Conservation (phyloP, 352 stramenopile genomes). For the Pythium phragmitis region DNA sequence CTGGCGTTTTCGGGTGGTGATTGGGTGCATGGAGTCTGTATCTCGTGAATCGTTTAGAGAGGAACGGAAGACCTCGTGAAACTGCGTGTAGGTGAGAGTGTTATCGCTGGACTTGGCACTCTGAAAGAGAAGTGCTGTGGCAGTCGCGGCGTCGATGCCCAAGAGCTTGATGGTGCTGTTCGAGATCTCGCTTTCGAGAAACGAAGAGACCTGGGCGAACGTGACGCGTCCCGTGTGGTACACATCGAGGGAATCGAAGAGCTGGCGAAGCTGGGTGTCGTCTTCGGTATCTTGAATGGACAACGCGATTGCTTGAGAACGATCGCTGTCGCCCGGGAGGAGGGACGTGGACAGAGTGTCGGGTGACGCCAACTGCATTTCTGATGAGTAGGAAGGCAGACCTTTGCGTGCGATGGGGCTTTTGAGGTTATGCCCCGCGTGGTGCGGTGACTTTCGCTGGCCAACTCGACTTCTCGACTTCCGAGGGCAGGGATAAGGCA, state of each 20-base stretch:
- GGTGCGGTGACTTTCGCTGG: too few relatives aligned
- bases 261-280: background rate
- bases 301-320: background rate
- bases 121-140: conserved; percentile 1
- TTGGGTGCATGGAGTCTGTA: too few relatives aligned
- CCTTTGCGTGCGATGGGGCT: background rate
- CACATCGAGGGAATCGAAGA: conserved; percentile 1
- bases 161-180: background rate
- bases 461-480: too few relatives aligned
- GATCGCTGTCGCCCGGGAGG: background rate
- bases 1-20: background rate
- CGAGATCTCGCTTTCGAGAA: background rate
- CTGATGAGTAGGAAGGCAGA: too few relatives aligned
- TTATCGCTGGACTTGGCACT: background rate
- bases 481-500: too few relatives aligned
- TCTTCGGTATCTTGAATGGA: background rate
- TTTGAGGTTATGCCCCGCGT: background rate
- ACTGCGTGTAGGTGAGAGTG: background rate
- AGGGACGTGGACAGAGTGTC: background rate
- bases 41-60: background rate
- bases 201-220: background rate
- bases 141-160: background rate
- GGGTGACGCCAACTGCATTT: background rate
- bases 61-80: background rate
- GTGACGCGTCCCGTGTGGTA: background rate